phyloP scores from a whole-genome alignment of 305 asterid species.

The Fraxinus albicans region DNA sequence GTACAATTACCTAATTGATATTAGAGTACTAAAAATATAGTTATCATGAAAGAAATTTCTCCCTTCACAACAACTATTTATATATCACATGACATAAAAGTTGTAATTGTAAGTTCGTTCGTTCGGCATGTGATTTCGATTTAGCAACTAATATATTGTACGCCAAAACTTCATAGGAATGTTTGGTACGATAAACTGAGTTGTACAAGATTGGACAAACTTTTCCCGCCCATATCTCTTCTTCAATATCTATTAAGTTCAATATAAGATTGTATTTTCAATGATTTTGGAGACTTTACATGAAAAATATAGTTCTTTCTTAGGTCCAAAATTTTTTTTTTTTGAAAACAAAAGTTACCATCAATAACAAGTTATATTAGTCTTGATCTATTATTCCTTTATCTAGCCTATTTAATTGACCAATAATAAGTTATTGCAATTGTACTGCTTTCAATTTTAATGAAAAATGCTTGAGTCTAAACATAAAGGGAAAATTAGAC shows the following conservation, averaged over 20 bases:
- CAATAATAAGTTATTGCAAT: no score
- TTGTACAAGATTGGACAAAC: background rate
- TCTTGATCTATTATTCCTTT: background rate
- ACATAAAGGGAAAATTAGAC: no score
- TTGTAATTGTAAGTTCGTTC: background rate
- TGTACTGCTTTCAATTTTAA: background rate
- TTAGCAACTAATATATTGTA: background rate
- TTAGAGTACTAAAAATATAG: background rate
- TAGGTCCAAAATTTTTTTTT: background rate
- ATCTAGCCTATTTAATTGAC: no score
- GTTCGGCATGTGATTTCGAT: background rate
- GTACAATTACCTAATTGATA: background rate
- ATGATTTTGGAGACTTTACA: background rate
- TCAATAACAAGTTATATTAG: background rate
- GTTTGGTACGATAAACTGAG: background rate
- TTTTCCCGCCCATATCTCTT: background rate
- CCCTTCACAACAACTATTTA: background rate
- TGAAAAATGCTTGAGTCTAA: background rate
- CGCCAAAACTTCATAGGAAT: background rate
- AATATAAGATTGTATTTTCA: background rate
- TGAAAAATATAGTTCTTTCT: background rate
- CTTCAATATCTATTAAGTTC: background rate
- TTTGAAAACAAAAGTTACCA: no score
- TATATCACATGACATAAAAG: background rate
- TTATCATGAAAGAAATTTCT: background rate